A percentile compares a stretch with the other conserved stretches of the same genome.
Conservation (phyloP, 768 basidiomycete species). For the Lentinula guzmanii region DNA sequence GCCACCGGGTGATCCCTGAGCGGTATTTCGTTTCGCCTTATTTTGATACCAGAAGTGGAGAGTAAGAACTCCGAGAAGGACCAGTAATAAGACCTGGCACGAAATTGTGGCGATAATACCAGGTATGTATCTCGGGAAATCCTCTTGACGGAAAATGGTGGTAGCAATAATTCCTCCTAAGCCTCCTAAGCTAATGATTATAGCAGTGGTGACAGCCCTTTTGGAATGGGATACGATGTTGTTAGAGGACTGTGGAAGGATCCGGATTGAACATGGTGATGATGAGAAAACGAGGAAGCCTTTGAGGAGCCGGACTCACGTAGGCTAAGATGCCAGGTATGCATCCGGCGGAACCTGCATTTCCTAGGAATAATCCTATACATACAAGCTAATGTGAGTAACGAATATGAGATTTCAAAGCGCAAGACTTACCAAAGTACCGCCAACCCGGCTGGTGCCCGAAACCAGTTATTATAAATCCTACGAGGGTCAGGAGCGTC, state of each 20-base stretch:
- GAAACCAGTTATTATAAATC: conserved; percentile 32
- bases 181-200: conserved; percentile 43
- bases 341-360: conserved; percentile 38
- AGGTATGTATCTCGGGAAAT: conserved; percentile 39
- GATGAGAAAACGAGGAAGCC: neutral
- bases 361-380: conserved; percentile 39
- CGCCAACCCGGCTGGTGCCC: conserved; percentile 13
- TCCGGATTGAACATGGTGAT: neutral
- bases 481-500: conserved; percentile 30
- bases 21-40: neutral
- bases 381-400: neutral
- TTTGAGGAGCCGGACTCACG: conserved; percentile 21
- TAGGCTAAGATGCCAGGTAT: conserved; percentile 46
- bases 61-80: conserved; percentile 33
- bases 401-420: neutral
- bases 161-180: conserved; percentile 44
- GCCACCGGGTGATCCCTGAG: neutral
- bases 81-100: conserved; percentile 36
- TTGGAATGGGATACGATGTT: conserved; percentile 46
- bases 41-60: conserved; percentile 20
- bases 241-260: conserved; percentile 33
- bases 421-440: neutral
- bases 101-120: conserved; percentile 41
- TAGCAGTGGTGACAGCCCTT: conserved; percentile 39
- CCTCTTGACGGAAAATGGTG: conserved; percentile 38